A percentile compares a stretch with the other conserved stretches of the same genome.
phyloP scores from a whole-genome alignment of 768 basidiomycete genomes.

The Suillus lakei region DNA sequence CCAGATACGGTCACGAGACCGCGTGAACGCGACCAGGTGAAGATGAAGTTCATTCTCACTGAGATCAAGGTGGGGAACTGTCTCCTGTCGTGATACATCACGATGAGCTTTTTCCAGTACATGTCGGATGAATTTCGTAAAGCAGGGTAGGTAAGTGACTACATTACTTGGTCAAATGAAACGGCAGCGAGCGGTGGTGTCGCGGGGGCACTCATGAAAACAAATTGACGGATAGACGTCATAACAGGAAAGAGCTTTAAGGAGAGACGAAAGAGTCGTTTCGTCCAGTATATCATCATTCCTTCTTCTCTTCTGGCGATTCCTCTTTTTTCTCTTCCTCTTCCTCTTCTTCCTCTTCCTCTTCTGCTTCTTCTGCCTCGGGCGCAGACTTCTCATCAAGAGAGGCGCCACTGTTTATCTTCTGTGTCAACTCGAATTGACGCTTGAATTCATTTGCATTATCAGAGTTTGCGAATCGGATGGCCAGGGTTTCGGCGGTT shows the following conservation, averaged over 20 bases:
- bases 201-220: conserved; percentile 5
- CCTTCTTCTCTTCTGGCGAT: conserved; percentile 42
- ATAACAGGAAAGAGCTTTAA: conserved; percentile 15
- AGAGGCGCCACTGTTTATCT: conserved; percentile 51
- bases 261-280: conserved; percentile 7
- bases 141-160: conserved; percentile 34
- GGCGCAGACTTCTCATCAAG: conserved; percentile 25
- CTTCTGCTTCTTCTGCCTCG: conserved; percentile 25
- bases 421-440: conserved; percentile 86
- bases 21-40: not conserved
- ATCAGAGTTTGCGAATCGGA: conserved; percentile 96
- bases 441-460: conserved; percentile 90
- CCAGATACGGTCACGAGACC: not conserved
- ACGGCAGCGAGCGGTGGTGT: conserved; percentile 13
- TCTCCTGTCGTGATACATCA: not conserved
- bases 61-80: conserved; percentile 6
- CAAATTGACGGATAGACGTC: conserved; percentile 5
- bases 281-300: conserved; percentile 11
- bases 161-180: conserved; percentile 31
- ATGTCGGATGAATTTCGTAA: conserved; percentile 27
- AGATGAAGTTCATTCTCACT: not conserved
- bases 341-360: conserved; percentile 31
- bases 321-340: conserved; percentile 33
- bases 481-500: conserved; percentile 93
- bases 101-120: conserved; percentile 1